Base-by-base conservation (phyloP, 73 alveolate species). In the Paramecium biaurelia region DNA sequence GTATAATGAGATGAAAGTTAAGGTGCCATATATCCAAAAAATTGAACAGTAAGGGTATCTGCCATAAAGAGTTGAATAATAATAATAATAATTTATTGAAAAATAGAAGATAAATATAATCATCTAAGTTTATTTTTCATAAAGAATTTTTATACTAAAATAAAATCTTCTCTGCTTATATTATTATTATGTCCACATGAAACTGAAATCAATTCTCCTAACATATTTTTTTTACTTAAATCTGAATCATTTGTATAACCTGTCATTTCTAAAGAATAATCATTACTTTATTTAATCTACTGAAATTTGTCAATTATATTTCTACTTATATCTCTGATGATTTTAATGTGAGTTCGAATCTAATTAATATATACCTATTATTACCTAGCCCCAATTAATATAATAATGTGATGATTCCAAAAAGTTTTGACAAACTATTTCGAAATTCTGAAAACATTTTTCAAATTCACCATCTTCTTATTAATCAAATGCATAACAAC, bases 401-500 rank as follows among this genome's bases (percentile, higher is more conserved):
- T 53, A 53, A 53, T 53, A 53, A 18, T 53, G 5, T n/a, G 68
- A 53, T 5, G 5, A 5, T 53, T 53, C 68, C 32, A 53, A 53
- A 18, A 53, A 53, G 0, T 1, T 3, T 53, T 1, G 0, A 53
- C 68, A 53, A n/a, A 0, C 8, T 4, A 53, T 34, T 35, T 72
- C 56, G 38, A 35, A 72, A 72, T 28, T 38, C 0, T 11, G 38
- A 37, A 15, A 72, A 11, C 45, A 12, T 32, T 72, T 20, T 72
- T 28, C 35, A 72, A 63, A 63, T 14, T 63, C 41, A 12, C 45
- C 9, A 0, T 63, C 84, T 7, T 32, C 45, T 63, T 63, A 9
- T 63, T 53, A 20, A 53, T 32, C 84, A 63, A 63, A 63, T 63
- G 84, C 45, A 32, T 26, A 63, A 63, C 84, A 63, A 63, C 84